Evolutionary conservation across 805 yeast genomes (phyloP).

Genomic region (Jamesozyma jinghongensis): DNA sequence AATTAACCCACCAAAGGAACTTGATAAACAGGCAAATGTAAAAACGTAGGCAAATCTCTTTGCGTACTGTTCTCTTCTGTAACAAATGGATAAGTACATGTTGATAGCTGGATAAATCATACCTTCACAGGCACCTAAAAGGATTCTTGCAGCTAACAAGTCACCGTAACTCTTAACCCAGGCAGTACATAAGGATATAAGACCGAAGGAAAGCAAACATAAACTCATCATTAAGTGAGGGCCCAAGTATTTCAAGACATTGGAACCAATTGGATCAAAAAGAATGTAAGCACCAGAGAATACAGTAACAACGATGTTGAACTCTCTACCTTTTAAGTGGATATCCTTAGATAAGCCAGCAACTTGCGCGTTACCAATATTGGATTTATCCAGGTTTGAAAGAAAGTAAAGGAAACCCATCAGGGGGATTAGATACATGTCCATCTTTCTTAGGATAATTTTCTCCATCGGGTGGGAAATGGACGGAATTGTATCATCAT

Average conservation of each 20-base stretch:
- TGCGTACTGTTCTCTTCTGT: conserved; percentile 41
- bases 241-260: conserved; percentile 31
- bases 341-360: conserved; percentile 42
- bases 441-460: conserved; percentile 35
- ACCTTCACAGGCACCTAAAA: conserved; percentile 45
- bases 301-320: conserved; percentile 37
- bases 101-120: conserved; percentile 43
- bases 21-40: conserved; percentile 44
- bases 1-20: conserved; percentile 50
- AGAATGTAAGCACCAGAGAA: conserved; percentile 39
- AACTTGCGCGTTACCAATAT: conserved; percentile 50
- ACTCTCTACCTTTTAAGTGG: conserved; percentile 33
- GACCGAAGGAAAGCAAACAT: conserved; percentile 33
- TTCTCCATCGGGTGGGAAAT: conserved; percentile 27
- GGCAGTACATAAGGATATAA: conserved; percentile 34
- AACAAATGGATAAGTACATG: conserved; percentile 39
- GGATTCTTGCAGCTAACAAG: conserved; percentile 38
- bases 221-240: conserved; percentile 30
- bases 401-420: conserved; percentile 37
- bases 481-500: conserved; percentile 23
- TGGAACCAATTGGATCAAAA: conserved; percentile 33
- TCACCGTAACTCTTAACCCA: conserved; percentile 36
- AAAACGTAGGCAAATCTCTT: conserved; percentile 41
- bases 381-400: conserved; percentile 45
- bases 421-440: conserved; percentile 36